These are phyloP conservation scores for Acacia confusa DNA, from an alignment of 306 rosid species.

Conservation along the genomic window DNA sequence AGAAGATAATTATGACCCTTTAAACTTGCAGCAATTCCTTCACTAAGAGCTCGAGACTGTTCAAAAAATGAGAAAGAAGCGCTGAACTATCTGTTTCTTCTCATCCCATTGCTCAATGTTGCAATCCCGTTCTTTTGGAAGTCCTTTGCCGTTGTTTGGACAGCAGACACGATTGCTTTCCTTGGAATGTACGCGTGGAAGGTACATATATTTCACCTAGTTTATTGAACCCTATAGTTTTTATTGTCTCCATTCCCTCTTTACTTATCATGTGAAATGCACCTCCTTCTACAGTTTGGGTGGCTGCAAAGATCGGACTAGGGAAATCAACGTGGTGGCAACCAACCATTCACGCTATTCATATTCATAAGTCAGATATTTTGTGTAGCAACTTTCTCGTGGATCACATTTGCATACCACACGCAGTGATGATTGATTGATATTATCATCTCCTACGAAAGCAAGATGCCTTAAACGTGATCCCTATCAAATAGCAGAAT, in stretches of 20 bases:
- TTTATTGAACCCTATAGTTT: not conserved
- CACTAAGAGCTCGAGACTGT: conserved; percentile 95
- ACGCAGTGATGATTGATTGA: not conserved
- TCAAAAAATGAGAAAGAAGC: conserved; percentile 98
- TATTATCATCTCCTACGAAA: not conserved
- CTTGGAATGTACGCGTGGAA: conserved; percentile 96
- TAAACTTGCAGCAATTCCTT: conserved; percentile 79
- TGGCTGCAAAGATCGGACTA: conserved; percentile 75
- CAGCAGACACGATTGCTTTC: conserved; percentile 83
- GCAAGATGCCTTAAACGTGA: not conserved
- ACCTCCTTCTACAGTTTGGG: conserved; percentile 55
- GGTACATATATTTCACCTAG: conserved; percentile 42
- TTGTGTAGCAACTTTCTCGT: not conserved
- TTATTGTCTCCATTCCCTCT: not conserved
- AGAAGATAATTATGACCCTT: conserved; percentile 11
- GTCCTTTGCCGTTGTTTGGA: conserved; percentile 97
- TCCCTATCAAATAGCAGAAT: conserved; percentile 1
- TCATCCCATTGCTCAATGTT: conserved; percentile 83
- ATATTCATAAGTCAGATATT: not conserved
- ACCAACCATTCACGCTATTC: not conserved
- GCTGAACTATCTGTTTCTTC: conserved; percentile 88
- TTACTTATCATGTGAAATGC: conserved; percentile 22
- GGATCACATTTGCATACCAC: conserved; percentile 11
- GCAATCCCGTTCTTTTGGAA: conserved; percentile 87
- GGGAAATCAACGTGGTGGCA: conserved; percentile 26